Evolutionary conservation across 2,329 filamentous ascomycete genomes (phyloP).

Genomic region (Phialocephala subalpina): DNA sequence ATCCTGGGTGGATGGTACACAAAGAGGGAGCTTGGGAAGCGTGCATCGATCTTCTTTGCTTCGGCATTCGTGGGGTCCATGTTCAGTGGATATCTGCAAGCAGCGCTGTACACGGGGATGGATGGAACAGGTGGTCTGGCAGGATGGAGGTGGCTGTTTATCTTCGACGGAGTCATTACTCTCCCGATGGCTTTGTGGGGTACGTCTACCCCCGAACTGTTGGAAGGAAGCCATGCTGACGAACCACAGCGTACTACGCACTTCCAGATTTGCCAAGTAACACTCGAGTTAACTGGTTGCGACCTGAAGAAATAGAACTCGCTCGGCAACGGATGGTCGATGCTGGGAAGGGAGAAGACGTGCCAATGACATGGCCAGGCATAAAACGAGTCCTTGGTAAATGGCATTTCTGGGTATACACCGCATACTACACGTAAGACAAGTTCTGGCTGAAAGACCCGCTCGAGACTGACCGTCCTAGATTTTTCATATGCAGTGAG

Average conservation of each 20-base stretch:
- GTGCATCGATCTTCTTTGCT: constrained; percentile 51
- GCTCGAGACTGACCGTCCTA: constrained; percentile 7
- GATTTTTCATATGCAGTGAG: constrained; percentile 40
- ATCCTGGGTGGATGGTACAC: constrained; percentile 51
- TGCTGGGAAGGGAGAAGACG: constrained; percentile 31
- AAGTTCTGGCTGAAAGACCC: neutral
- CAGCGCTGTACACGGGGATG: constrained; percentile 49
- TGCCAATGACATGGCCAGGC: constrained; percentile 35
- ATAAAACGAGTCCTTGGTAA: constrained; percentile 41
- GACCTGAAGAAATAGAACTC: constrained; percentile 24
- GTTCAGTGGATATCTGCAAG: constrained; percentile 53
- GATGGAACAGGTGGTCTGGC: constrained; percentile 46
- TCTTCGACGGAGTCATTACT: constrained; percentile 42
- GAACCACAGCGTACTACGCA: neutral
- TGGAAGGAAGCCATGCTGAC: neutral
- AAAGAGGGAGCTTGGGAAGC: constrained; percentile 47
- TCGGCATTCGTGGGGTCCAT: constrained; percentile 47
- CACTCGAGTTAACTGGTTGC: constrained; percentile 33
- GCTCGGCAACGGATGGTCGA: constrained; percentile 31
- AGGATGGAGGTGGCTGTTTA: constrained; percentile 55
- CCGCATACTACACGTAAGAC: constrained; percentile 40
- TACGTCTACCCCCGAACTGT: constrained; percentile 10
- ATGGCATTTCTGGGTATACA: constrained; percentile 47
- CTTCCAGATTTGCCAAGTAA: constrained; percentile 32
- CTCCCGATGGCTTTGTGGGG: constrained; percentile 42